Evolutionary conservation across 805 yeast genomes (phyloP).

Genomic region (Kodamaea leandrae): DNA sequence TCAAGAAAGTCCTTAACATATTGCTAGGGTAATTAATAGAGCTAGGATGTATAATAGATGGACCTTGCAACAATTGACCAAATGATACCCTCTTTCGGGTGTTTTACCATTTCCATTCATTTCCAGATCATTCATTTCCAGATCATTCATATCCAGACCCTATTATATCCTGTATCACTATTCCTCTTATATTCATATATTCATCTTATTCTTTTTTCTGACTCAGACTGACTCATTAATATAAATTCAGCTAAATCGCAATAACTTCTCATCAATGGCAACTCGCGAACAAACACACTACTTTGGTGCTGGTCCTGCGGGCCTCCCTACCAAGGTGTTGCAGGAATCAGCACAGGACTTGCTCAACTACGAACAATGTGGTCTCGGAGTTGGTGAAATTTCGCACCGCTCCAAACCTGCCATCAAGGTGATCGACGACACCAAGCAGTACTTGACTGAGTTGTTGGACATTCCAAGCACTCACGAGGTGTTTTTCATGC

Average conservation of each 20-base stretch:
- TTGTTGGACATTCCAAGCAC: slow-evolving; percentile 80
- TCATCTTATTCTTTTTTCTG: neutral
- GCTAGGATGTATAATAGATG: too few relatives aligned
- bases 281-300: slow-evolving; percentile 73
- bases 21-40: too few relatives aligned
- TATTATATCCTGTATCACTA: too few relatives aligned
- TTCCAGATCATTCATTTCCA: too few relatives aligned
- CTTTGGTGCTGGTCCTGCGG: slow-evolving; percentile 99
- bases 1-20: too few relatives aligned
- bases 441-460: slow-evolving; percentile 64
- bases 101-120: too few relatives aligned
- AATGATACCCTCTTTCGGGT: too few relatives aligned
- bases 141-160: too few relatives aligned
- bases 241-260: neutral
- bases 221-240: neutral
- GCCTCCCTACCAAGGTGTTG: slow-evolving; percentile 77
- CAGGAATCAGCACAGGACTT: slow-evolving; percentile 86
- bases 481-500: slow-evolving; percentile 91
- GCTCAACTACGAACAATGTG: slow-evolving; percentile 63
- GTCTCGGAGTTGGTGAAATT: slow-evolving; percentile 92
- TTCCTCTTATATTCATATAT: too few relatives aligned
- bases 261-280: slow-evolving; percentile 13
- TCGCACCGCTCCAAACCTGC: slow-evolving; percentile 93
- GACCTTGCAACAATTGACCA: too few relatives aligned
- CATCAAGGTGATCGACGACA: slow-evolving; percentile 65